A percentile compares a stretch with the other conserved stretches of the same genome.
Evolutionary conservation across 2,329 filamentous ascomycete species (phyloP).

Genomic region (Paecilomyces formosus): DNA sequence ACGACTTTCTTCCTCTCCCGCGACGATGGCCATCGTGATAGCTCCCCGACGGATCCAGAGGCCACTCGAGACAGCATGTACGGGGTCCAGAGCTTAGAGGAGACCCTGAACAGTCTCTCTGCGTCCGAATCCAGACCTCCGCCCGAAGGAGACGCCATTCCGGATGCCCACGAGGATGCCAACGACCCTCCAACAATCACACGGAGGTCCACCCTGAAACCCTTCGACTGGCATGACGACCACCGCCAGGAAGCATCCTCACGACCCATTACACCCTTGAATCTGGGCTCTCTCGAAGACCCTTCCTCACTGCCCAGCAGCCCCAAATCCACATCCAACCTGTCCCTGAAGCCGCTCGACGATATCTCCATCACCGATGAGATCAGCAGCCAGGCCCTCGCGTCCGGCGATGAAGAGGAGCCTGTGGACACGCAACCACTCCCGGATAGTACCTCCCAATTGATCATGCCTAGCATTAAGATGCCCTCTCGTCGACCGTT

Average conservation of each 20-base stretch:
- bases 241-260: constrained; percentile 19
- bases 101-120: constrained; percentile 39
- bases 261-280: constrained; percentile 42
- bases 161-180: not conserved
- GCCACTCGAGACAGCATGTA: constrained; percentile 41
- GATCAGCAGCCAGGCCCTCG: constrained; percentile 47
- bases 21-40: constrained; percentile 43
- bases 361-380: constrained; percentile 50
- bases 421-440: constrained; percentile 18
- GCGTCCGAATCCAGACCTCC: constrained; percentile 3
- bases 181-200: constrained; percentile 2
- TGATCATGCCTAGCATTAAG: constrained; percentile 95
- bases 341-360: constrained; percentile 52
- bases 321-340: constrained; percentile 53
- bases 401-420: constrained; percentile 44
- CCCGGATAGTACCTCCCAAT: constrained; percentile 50
- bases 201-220: constrained; percentile 25
- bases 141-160: not conserved
- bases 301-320: constrained; percentile 49
- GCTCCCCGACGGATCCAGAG: constrained; percentile 21
- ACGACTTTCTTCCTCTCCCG: constrained; percentile 55
- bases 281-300: constrained; percentile 39
- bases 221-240: constrained; percentile 12
- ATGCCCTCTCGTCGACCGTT: constrained; percentile 88
- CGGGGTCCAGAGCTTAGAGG: constrained; percentile 51